phyloP scores from a whole-genome alignment of 306 rosid genomes.

The Cucumis sativus region DNA sequence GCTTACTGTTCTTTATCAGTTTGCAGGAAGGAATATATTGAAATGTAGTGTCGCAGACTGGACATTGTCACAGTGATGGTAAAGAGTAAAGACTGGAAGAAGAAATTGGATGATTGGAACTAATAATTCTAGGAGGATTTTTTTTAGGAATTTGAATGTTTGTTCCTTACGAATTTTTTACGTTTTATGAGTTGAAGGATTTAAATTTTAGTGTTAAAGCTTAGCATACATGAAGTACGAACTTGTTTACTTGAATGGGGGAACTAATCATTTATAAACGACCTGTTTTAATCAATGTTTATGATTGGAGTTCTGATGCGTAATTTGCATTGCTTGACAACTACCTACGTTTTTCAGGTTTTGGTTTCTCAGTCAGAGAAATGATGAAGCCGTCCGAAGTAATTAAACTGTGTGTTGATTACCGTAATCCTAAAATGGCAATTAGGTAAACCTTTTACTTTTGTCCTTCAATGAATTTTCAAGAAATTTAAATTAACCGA shows the following conservation, averaged over 20 bases:
- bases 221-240: background rate
- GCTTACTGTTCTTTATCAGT: background rate
- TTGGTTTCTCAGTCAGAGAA: constrained; percentile 43
- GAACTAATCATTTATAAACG: background rate
- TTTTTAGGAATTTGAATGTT: background rate
- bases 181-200: background rate
- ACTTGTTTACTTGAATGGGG: background rate
- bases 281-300: background rate
- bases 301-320: background rate
- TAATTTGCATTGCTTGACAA: constrained; percentile 15
- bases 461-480: background rate
- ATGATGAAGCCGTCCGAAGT: constrained; percentile 51
- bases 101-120: background rate
- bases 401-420: constrained; percentile 47
- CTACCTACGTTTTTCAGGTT: constrained; percentile 53
- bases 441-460: constrained; percentile 57
- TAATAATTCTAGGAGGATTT: background rate
- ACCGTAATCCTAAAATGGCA: constrained; percentile 53
- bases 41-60: background rate
- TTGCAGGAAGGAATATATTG: background rate
- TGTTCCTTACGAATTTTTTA: background rate
- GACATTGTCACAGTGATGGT: background rate
- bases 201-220: background rate
- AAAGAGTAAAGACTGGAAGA: background rate
- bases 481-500: constrained; percentile 6